Base-by-base conservation (phyloP, 2,329 filamentous ascomycete species). In the Aspergillus sp. region DNA sequence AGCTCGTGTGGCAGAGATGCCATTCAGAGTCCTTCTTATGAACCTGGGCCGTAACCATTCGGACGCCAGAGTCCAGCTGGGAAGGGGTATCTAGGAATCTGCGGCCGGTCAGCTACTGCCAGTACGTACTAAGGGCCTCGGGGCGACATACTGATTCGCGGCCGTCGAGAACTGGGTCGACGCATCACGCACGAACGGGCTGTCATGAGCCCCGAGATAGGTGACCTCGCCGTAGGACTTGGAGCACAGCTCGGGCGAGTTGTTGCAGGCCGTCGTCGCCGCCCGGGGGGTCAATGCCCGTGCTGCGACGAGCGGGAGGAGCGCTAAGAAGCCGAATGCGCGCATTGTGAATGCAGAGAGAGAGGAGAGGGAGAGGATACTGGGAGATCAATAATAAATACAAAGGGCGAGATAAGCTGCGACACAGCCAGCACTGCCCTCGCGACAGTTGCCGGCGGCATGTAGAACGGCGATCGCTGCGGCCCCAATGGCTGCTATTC, bases 181-280 rank as follows among this genome's bases (percentile, higher is more conserved):
- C 15, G 63, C 55, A 48, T 85, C 78, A 30, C 80, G 69, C 26
- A 86, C 57, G 53, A 86, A 88, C 8, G 82, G 69, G 39, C 74
- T 78, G 60, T 86, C 72, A 61, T 88, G 83, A 12, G 80, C 81
- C 14, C 82, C 82, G 50, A 89, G 74, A 55, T 88, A 73, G 3
- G 83, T 88, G 46, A 91, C 73, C 44, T 81, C 75, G 61, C 76
- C 78, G 65, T 91, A 91, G 12, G 73, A 63, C 42, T 74, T 75
- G 40, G 63, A 66, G 66, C 85, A 91, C 25, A 91, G 72, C 26
- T 69, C 63, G 0, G 82, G 81, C 1, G 81, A 86, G 67, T 89
- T 89, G 64, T 91, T 91, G 72, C 85, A 91, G 19, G 78, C 75
- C 14, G 59, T 60, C n/a, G n/a, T n/a, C n/a, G n/a, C n/a, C 8